Evolutionary conservation across 2,329 filamentous ascomycete genomes (phyloP).

Genomic region (Nannizziopsis arthrosporioides): DNA sequence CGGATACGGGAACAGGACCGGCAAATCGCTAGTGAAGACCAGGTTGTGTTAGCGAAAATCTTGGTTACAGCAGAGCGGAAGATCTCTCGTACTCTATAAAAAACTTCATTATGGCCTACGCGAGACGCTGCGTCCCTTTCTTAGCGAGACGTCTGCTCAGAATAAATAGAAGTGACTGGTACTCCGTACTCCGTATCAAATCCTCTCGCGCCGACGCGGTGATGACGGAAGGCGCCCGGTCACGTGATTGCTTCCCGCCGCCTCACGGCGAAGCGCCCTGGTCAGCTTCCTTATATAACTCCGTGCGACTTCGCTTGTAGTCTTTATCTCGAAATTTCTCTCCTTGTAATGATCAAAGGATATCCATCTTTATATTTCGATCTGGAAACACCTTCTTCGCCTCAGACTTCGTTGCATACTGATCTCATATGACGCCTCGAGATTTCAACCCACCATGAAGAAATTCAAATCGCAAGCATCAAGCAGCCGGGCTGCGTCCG

Average conservation of each 20-base stretch:
- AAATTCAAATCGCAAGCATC: slow-evolving; percentile 54
- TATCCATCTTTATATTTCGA: no score
- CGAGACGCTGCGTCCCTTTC: background rate
- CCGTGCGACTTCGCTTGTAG: background rate
- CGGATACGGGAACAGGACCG: slow-evolving; percentile 62
- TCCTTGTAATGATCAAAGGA: no score
- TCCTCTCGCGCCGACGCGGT: no score
- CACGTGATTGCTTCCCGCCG: background rate
- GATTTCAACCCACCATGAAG: slow-evolving; percentile 25
- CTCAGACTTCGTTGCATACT: no score
- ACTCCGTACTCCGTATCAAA: no score
- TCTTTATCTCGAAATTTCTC: background rate
- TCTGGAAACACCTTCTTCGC: no score
- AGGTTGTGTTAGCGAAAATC: slow-evolving; percentile 13
- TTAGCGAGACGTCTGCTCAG: background rate
- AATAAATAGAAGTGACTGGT: no score
- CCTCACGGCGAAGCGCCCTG: background rate
- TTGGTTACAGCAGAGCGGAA: background rate
- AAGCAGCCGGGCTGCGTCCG: slow-evolving; percentile 47
- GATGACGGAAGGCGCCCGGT: background rate
- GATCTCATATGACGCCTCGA: background rate
- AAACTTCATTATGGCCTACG: slow-evolving; percentile 55
- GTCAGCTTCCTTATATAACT: no score
- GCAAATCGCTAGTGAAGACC: slow-evolving; percentile 46
- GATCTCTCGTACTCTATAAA: slow-evolving; percentile 51